Base-by-base conservation (phyloP, 176 grass and related monocot species). In the Oryza coarctata region DNA sequence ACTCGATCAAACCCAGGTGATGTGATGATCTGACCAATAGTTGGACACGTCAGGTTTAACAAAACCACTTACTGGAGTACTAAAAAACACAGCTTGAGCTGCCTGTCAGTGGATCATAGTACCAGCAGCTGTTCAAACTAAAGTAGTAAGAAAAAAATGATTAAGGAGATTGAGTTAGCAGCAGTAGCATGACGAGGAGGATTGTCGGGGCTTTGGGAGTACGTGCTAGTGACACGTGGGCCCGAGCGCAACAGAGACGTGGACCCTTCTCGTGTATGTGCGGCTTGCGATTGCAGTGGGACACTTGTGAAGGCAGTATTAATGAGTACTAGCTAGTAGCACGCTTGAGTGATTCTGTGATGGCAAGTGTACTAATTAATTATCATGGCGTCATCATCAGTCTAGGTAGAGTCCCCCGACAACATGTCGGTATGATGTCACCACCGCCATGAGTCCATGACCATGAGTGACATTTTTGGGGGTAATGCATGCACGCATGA, bases 391-490 rank as follows among this genome's bases (percentile, higher is more conserved):
- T 55, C 50, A 55, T 55, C 50, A 55, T 55, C 50, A 22, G 20
- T 17, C 50, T 20, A 22, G 20, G 50, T 55, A 22, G 50, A 6
- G 66, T 6, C 22, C 18, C 18, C 26, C 39, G 47, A 77, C 73
- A 26, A 18, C 64, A 25, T 70, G 73, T 72, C 82, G 82, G 82
- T 10, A 23, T 15, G n/a, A 29, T 64, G 68, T 73, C 80, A 76
- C 10, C 67, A 43, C 11, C 39, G 22, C 38, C 66, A 35, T 18
- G 41, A 44, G 11, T 44, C 11, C 12, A 44, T 44, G n/a, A n/a
- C 38, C 66, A 35, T 18, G 44, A 49, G 45, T 49, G 20, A 55
- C 50, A 55, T 20, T 20, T 52, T 20, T 20, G 18, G 1, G 17
- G 47, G 47, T n/a, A 22, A 55, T 55, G 50, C 50, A 55, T n/a